Evolutionary conservation across 2,329 filamentous ascomycete genomes (phyloP).

Genomic region (Dactylonectria estremocensis): DNA sequence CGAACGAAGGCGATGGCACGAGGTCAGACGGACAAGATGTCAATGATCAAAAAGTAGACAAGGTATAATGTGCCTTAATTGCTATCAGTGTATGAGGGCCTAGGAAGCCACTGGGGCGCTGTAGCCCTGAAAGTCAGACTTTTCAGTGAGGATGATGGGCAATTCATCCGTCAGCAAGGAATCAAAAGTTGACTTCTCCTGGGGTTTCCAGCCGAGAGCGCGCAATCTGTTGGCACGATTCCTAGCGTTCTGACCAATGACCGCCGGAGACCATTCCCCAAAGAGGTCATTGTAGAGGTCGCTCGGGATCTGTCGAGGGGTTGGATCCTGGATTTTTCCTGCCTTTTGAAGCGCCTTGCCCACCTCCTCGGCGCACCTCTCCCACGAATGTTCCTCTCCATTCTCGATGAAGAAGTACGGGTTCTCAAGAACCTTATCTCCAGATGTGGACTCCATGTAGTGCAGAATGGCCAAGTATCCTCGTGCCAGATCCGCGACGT

Average conservation of each 20-base stretch:
- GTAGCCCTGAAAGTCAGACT: constrained; percentile 2
- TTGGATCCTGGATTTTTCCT: constrained; percentile 6
- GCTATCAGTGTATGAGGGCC: neutral
- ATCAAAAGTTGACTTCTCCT: constrained; percentile 11
- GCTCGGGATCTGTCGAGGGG: neutral
- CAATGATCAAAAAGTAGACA: neutral
- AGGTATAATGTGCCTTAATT: neutral
- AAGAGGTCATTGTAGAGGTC: constrained; percentile 8
- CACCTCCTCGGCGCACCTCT: constrained; percentile 1
- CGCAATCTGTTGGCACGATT: constrained; percentile 9
- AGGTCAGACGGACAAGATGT: neutral
- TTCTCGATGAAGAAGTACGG: constrained; percentile 10
- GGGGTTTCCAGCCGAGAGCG: constrained; percentile 7
- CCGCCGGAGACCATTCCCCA: neutral
- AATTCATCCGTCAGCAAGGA: constrained; percentile 1
- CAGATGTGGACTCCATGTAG: constrained; percentile 9
- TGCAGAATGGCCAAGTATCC: constrained; percentile 6
- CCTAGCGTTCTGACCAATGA: constrained; percentile 6
- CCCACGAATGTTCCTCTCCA: constrained; percentile 10
- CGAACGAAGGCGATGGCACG: neutral
- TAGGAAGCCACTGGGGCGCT: neutral
- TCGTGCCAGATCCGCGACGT: constrained; percentile 9
- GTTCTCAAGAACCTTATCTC: constrained; percentile 2
- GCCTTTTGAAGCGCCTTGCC: constrained; percentile 4
- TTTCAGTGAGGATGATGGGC: constrained; percentile 2